Conservation (phyloP, 306 rosid genomes). For the Luffa aegyptiaca region DNA sequence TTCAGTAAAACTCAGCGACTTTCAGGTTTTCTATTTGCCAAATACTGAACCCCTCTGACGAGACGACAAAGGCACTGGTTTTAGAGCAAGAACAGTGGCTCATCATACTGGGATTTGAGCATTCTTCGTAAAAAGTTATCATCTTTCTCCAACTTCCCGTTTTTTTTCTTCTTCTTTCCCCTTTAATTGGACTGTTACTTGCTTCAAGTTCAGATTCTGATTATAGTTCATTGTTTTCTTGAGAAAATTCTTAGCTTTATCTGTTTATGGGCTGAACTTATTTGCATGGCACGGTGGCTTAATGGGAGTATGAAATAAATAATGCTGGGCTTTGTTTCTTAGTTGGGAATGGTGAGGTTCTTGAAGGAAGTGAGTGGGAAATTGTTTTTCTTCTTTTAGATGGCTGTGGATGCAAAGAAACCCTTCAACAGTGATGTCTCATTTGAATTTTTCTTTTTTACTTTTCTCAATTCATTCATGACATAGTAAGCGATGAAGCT, state of each 20-base stretch:
- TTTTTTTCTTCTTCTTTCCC: not conserved
- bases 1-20: not conserved
- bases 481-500: not conserved
- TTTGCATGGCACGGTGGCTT: not conserved
- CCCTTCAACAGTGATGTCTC: not conserved
- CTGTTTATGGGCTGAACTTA: not conserved
- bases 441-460: not conserved
- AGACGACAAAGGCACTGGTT: not conserved
- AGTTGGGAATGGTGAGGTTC: not conserved
- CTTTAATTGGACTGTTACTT: not conserved
- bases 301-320: not conserved
- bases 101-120: not conserved
- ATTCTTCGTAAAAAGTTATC: not conserved
- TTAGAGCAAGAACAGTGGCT: not conserved
- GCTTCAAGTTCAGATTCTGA: not conserved
- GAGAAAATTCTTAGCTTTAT: not conserved
- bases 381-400: not conserved
- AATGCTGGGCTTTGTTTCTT: not conserved
- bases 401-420: not conserved
- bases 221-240: not conserved
- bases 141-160: not conserved
- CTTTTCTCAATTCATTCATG: not conserved
- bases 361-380: not conserved
- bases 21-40: too few species aligned
- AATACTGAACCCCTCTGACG: not conserved